phyloP scores from a whole-genome alignment of 441 rosid species.

The Arabidopsis hybrid region DNA sequence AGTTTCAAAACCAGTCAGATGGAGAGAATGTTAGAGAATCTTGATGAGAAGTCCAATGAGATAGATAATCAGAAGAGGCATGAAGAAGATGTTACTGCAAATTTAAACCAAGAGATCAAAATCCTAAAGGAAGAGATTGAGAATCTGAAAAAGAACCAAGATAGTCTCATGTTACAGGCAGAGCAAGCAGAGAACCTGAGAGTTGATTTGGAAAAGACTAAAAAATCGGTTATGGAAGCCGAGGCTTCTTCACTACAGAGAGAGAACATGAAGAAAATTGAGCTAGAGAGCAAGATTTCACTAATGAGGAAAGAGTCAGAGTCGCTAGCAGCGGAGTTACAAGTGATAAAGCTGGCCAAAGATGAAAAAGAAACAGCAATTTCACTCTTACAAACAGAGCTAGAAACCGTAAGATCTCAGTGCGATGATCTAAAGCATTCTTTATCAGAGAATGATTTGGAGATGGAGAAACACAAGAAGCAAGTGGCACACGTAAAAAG shows the following conservation, averaged over 20 bases:
- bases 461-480: slow-evolving; percentile 73
- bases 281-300: slow-evolving; percentile 52
- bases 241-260: slow-evolving; percentile 51
- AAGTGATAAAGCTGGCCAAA: slow-evolving; percentile 38
- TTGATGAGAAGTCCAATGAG: slow-evolving; percentile 57
- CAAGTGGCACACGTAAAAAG: slow-evolving; percentile 56
- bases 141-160: slow-evolving; percentile 50
- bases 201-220: slow-evolving; percentile 55
- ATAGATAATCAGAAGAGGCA: slow-evolving; percentile 62
- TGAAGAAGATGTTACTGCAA: slow-evolving; percentile 56
- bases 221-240: slow-evolving; percentile 49
- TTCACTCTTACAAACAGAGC: slow-evolving; percentile 52
- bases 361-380: slow-evolving; percentile 60
- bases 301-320: slow-evolving; percentile 61
- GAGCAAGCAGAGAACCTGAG: slow-evolving; percentile 61
- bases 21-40: slow-evolving; percentile 53
- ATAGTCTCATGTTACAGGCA: slow-evolving; percentile 50
- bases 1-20: slow-evolving; percentile 48
- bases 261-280: slow-evolving; percentile 54
- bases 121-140: slow-evolving; percentile 61
- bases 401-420: slow-evolving; percentile 50
- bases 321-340: slow-evolving; percentile 53
- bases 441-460: slow-evolving; percentile 54
- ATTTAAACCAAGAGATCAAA: slow-evolving; percentile 51
- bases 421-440: slow-evolving; percentile 57